A percentile compares a stretch with the other conserved stretches of the same genome.
phyloP scores from a whole-genome alignment of 768 basidiomycete genomes.

The Trametes cubensis region DNA sequence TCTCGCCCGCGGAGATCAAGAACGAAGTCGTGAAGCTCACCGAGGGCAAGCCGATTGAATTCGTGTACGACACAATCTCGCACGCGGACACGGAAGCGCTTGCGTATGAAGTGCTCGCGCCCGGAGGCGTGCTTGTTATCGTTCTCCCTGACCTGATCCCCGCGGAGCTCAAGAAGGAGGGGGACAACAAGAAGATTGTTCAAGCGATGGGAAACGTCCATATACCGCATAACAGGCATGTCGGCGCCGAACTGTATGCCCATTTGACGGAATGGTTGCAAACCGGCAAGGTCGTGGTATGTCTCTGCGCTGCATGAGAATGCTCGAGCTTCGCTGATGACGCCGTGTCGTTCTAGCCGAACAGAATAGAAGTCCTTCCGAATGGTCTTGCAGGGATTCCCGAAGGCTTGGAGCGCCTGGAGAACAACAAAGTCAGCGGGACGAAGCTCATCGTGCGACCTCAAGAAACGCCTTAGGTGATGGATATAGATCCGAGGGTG shows the following conservation, averaged over 20 bases:
- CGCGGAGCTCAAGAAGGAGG: slow-evolving; percentile 5
- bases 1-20: slow-evolving; percentile 2
- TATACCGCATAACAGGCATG: slow-evolving; percentile 2
- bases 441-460: too few species aligned
- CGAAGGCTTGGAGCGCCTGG: slow-evolving; percentile 17
- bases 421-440: too few species aligned
- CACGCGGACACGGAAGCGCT: slow-evolving; percentile 26
- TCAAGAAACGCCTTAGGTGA: too few species aligned
- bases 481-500: too few species aligned
- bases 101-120: slow-evolving; percentile 26
- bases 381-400: slow-evolving; percentile 27
- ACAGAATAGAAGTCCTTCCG: slow-evolving; percentile 28
- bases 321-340: too few species aligned
- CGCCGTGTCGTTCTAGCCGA: slow-evolving; percentile 18
- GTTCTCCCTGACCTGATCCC: slow-evolving; percentile 17
- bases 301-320: not conserved
- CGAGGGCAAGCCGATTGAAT: slow-evolving; percentile 19
- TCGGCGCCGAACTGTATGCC: slow-evolving; percentile 23
- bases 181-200: slow-evolving; percentile 19
- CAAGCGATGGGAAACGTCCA: slow-evolving; percentile 18
- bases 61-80: slow-evolving; percentile 29
- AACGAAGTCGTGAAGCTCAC: slow-evolving; percentile 20
- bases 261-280: slow-evolving; percentile 22
- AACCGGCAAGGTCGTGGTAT: slow-evolving; percentile 25
- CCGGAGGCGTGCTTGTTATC: slow-evolving; percentile 25